Evolutionary conservation across 257 asterid species (phyloP), one percentile per base, ranked within the genome.

Genomic region (Ocimum tenuiflorum): DNA sequence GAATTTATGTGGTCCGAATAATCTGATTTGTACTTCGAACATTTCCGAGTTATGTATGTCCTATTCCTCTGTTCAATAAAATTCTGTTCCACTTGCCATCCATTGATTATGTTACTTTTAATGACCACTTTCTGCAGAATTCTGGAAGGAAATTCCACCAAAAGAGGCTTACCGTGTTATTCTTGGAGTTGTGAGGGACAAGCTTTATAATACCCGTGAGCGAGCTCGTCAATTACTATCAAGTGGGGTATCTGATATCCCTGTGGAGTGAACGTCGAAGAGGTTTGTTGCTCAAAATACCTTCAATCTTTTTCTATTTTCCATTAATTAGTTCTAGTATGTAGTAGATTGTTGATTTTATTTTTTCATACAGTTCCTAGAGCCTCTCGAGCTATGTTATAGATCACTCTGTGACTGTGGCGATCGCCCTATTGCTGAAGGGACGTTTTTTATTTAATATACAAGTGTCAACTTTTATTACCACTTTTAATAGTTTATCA

Each of bases 331-430:
- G 3, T 27, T 27, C 31, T 27, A n/a, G n/a, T n/a, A n/a, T n/a
- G n/a, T n/a, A n/a, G n/a, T n/a, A n/a, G n/a, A n/a, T 70, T 7
- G 10, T 36, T 50, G 51, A 19, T 72, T n/a, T n/a, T n/a, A 14
- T 70, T 49, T 14, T 27, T 71, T 36, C 35, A 0, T 63, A 55
- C 79, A 89, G 95, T 89, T 89, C 72, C 80, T 87, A 60, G 87
- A 83, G 77, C 95, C 97, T 55, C 95, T 90, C 41, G 97, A 87
- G 88, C 80, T 90, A 74, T 90, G 97, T 48, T 87, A 87, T 54
- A 74, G 85, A 71, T 90, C 97, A 8, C 86, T 90, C 15, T 90
- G 96, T 51, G 79, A 88, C 62, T 85, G 86, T 31, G 95, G 97
- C 38, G 96, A 90, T 67, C 81, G 91, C 0, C 71, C 88, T 0